Conservation (phyloP, 306 rosid genomes). For the Vicia faba region DNA sequence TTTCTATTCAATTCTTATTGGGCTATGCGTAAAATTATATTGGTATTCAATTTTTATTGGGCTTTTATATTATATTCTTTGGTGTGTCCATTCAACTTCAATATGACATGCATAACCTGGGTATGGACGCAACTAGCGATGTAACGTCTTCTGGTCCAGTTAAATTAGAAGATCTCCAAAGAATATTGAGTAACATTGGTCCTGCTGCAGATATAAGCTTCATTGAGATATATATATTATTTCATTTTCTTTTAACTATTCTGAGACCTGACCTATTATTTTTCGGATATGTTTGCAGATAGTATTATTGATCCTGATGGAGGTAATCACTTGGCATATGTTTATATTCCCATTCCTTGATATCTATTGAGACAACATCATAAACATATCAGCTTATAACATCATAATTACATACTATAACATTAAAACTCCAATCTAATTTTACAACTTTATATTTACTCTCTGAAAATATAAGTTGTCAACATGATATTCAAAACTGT, state of each 20-base stretch:
- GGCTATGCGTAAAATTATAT: no score
- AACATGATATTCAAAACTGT: conserved; percentile 18
- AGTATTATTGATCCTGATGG: conserved; percentile 71
- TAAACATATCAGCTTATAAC: conserved; percentile 20
- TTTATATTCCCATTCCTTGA: conserved; percentile 3
- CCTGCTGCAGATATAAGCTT: conserved; percentile 63
- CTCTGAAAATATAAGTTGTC: conserved; percentile 4
- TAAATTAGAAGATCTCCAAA: conserved; percentile 84
- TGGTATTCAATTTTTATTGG: no score
- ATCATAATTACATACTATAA: conserved; percentile 8
- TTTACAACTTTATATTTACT: not conserved
- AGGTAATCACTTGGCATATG: conserved; percentile 55
- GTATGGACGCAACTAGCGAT: conserved; percentile 61
- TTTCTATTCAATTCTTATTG: no score
- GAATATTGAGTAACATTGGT: conserved; percentile 77
- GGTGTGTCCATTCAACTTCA: no score
- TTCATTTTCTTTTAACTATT: conserved; percentile 19
- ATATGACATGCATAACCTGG: no score
- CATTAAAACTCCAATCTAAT: conserved; percentile 22
- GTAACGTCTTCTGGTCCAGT: conserved; percentile 74
- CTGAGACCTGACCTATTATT: conserved; percentile 42
- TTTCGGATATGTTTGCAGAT: conserved; percentile 55
- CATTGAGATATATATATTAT: conserved; percentile 19
- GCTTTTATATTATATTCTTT: no score
- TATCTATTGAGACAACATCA: conserved; percentile 2